These are phyloP conservation scores for Fomitopsis schrenkii DNA, from an alignment of 1,284 basidiomycete species.

Conservation along the genomic window DNA sequence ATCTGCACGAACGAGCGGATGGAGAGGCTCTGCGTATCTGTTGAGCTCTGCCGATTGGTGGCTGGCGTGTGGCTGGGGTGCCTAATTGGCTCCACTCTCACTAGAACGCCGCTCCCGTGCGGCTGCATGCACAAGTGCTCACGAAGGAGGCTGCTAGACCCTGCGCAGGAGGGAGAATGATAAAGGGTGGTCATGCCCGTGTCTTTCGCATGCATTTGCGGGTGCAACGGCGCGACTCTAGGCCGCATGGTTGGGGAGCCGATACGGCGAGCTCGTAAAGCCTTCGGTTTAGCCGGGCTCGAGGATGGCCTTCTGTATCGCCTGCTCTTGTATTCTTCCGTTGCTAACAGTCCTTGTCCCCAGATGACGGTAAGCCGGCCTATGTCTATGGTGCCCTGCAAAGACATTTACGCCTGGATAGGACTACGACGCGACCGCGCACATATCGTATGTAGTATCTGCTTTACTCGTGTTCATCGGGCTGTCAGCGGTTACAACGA, in stretches of 20 bases:
- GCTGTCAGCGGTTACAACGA: not conserved
- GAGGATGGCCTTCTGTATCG: not conserved
- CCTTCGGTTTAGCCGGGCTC: not conserved
- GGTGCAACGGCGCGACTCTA: not conserved
- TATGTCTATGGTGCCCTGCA: not conserved
- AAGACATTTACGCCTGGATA: conserved; percentile 11
- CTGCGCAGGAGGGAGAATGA: too few relatives aligned
- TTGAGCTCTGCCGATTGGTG: too few relatives aligned
- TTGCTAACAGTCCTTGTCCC: not conserved
- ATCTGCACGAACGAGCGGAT: too few relatives aligned
- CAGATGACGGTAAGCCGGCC: conserved; percentile 59
- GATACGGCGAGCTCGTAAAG: not conserved
- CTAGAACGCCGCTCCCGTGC: too few relatives aligned
- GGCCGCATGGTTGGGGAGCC: not conserved
- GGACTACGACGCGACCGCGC: conserved; percentile 77
- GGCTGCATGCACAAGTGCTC: too few relatives aligned
- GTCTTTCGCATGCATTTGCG: not conserved
- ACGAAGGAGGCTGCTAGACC: too few relatives aligned
- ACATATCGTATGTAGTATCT: conserved; percentile 70
- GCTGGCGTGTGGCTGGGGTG: too few relatives aligned
- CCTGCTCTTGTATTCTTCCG: not conserved
- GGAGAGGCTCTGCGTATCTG: too few relatives aligned
- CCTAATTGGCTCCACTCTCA: too few relatives aligned
- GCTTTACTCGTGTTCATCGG: not conserved
- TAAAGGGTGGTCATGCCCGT: too few relatives aligned